Conservation (phyloP, 176 grass and related monocot species). For the Eleusine coracana region DNA sequence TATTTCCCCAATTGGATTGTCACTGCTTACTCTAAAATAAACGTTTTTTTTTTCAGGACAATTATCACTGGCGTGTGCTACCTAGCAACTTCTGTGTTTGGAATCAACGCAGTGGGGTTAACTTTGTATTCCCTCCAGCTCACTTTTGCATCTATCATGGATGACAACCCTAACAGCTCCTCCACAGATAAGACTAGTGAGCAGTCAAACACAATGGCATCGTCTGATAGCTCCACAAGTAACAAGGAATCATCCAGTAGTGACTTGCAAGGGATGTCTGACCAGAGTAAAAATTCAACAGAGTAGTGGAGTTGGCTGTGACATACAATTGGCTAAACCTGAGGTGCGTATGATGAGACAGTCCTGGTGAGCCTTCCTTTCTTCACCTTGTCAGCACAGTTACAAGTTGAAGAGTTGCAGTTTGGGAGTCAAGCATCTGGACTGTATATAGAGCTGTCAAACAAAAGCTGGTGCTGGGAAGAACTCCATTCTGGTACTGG, state of each 20-base stretch:
- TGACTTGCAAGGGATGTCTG: constrained; percentile 57
- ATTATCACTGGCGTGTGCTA: constrained; percentile 93
- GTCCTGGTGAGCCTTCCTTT: constrained; percentile 21
- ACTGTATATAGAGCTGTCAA: neutral
- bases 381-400: neutral
- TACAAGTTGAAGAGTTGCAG: neutral
- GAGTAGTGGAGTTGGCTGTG: constrained; percentile 38
- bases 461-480: neutral
- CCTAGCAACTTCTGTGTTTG: constrained; percentile 91
- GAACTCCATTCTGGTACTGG: neutral
- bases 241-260: constrained; percentile 42
- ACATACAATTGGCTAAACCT: constrained; percentile 15
- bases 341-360: neutral
- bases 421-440: neutral
- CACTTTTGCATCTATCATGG: constrained; percentile 61
- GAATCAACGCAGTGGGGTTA: constrained; percentile 78
- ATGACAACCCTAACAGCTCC: constrained; percentile 42
- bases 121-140: constrained; percentile 78
- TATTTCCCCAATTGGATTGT: constrained; percentile 9
- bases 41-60: constrained; percentile 55
- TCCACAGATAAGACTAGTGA: constrained; percentile 48
- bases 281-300: constrained; percentile 60
- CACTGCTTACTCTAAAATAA: constrained; percentile 20
- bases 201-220: constrained; percentile 44
- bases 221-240: constrained; percentile 49